phyloP scores from a whole-genome alignment of 2,329 filamentous ascomycete genomes.

The Nannizzia gypsea region DNA sequence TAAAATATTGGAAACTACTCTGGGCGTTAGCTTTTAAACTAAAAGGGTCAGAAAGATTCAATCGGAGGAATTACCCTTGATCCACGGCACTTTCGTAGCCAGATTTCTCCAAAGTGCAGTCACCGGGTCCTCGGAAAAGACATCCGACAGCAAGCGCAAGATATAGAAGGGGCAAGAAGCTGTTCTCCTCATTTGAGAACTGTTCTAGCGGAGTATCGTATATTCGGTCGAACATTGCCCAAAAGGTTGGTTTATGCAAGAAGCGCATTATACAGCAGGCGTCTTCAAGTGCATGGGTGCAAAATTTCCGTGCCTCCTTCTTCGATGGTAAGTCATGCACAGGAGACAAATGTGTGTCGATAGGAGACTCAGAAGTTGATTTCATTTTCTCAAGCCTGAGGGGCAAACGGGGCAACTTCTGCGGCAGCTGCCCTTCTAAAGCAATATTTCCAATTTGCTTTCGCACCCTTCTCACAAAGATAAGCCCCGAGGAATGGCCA shows the following conservation, averaged over 20 bases:
- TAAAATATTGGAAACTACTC: slow-evolving; percentile 61
- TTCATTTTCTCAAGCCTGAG: slow-evolving; percentile 59
- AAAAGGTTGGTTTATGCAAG: slow-evolving; percentile 72
- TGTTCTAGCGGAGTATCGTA: slow-evolving; percentile 58
- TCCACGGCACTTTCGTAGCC: slow-evolving; percentile 41
- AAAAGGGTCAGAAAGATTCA: background rate
- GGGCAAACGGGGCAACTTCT: slow-evolving; percentile 39
- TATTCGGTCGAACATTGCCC: slow-evolving; percentile 61
- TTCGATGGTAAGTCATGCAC: slow-evolving; percentile 58
- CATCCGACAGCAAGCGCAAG: slow-evolving; percentile 60
- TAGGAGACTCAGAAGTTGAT: slow-evolving; percentile 52
- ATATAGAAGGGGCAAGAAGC: slow-evolving; percentile 60
- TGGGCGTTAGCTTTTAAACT: background rate
- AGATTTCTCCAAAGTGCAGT: slow-evolving; percentile 37
- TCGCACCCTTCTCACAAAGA: slow-evolving; percentile 76
- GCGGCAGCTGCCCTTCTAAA: slow-evolving; percentile 43
- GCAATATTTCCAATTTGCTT: slow-evolving; percentile 70
- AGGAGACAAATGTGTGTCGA: slow-evolving; percentile 41
- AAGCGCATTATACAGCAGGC: slow-evolving; percentile 55
- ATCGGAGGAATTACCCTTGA: slow-evolving; percentile 39
- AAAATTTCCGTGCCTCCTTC: slow-evolving; percentile 45
- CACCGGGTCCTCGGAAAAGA: slow-evolving; percentile 52
- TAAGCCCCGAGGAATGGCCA: slow-evolving; percentile 80
- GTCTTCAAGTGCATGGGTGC: slow-evolving; percentile 50
- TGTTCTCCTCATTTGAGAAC: slow-evolving; percentile 52